Evolutionary conservation across 805 yeast genomes (phyloP), one percentile per base, ranked within the genome.

Genomic region (Nakazawaea pomicola): DNA sequence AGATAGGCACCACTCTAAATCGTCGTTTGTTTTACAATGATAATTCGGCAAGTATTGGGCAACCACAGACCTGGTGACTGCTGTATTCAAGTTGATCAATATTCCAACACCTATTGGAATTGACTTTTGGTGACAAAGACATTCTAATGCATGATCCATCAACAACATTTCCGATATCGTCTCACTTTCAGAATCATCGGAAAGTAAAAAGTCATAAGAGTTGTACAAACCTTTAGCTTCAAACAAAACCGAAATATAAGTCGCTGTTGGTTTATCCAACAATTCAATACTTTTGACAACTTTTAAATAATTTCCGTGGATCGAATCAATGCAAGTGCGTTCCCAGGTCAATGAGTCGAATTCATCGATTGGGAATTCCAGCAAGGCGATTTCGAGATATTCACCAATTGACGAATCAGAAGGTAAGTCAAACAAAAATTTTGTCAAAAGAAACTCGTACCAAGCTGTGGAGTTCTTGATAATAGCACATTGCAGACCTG

Each of bases 1-100:
- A 2, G 86, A 74, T 38, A 84, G 62, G 33, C 81, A 74, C 91
- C 91, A 84, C 57, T 84, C 93, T 46, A 82, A 68, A 54, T 84
- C 95, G 55, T 83, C 90, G 53, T 80, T 82, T 7, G 80, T 79
- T 40, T 70, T 62, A 52, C 78, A 79, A 33, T 78, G 67, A 53
- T 67, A 83, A 17, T 68, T 70, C 4, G 87, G 86, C 27, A 84
- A 60, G 36, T 75, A 68, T 45, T 76, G 79, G 4, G 76, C 69
- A 27, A 84, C 67, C 1, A 75, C 68, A 11, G 60, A 60, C 39
- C 67, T 55, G 2, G 75, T 57, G 16, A 62, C 62, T 10, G 64
- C 54, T n/a, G 72, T 68, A 15, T 70, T 70, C 9, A 76, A 61
- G 1, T 72, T 47, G 35, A 67, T 68, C 41, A 83, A 60, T 2